A percentile compares a stretch with the other conserved stretches of the same genome.
These are phyloP conservation scores for Nakazawaea populi DNA, from an alignment of 805 yeast genomes.

Conservation along the genomic window DNA sequence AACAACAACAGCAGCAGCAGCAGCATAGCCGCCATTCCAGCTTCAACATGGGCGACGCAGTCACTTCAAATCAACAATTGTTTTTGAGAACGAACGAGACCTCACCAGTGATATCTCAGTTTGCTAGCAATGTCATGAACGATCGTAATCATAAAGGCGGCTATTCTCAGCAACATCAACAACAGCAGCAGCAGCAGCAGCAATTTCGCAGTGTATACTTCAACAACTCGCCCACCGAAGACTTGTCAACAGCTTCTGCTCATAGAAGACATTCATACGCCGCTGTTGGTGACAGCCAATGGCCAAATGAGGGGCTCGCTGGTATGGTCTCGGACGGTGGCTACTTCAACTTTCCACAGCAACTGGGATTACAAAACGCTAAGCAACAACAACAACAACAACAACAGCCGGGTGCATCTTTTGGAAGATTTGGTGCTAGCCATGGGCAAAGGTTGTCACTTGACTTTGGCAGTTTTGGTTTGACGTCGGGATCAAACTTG, in stretches of 20 bases:
- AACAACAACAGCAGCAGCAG: not conserved
- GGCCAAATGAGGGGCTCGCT: slow-evolving; percentile 6
- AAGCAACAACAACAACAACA: not conserved
- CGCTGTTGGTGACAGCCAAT: slow-evolving; percentile 12
- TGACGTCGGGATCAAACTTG: not conserved
- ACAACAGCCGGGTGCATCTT: not conserved
- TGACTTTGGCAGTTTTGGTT: slow-evolving; percentile 8
- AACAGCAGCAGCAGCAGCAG: not conserved
- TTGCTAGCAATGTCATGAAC: not conserved
- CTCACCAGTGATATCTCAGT: not conserved
- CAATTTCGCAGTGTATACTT: not conserved
- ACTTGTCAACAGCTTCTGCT: not conserved
- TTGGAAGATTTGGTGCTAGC: not conserved
- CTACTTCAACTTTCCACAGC: slow-evolving; percentile 1
- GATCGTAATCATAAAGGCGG: too few species aligned
- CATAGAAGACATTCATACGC: slow-evolving; percentile 14
- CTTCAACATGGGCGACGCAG: slow-evolving; percentile 14
- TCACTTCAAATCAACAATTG: not conserved
- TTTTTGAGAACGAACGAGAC: not conserved
- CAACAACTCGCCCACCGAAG: not conserved
- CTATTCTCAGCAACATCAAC: not conserved
- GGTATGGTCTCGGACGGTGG: slow-evolving; percentile 1
- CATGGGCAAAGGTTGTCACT: slow-evolving; percentile 5
- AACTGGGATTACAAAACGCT: not conserved
- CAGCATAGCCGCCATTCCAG: slow-evolving; percentile 14